Base-by-base conservation (phyloP, 2,329 filamentous ascomycete species). In the Stemphylium vesicarium region DNA sequence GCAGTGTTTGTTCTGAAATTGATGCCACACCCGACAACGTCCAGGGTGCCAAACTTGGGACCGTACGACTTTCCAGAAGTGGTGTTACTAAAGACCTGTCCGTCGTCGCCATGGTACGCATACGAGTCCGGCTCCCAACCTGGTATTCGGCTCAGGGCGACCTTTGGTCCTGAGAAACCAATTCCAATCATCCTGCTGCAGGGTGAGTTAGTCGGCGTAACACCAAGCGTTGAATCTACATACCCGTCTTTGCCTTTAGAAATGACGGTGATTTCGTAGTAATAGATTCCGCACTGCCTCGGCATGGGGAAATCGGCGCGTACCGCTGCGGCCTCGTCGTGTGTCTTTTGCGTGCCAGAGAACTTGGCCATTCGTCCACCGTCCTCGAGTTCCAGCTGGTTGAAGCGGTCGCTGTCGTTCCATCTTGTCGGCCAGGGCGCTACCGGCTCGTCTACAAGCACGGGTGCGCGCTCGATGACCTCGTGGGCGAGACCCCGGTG, bases 251-350 rank as follows among this genome's bases (percentile, higher is more conserved):
- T 87, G 46, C 84, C 85, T 67, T 87, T 86, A 7, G 85, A 84
- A 45, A 88, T 73, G 42, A 91, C 84, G 8, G 84, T 85, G 31
- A 87, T 81, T 68, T 99, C 95, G 70, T 87, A 99, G 74, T 99
- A 99, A 75, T 96, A 99, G 56, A 99, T 88, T 2, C 95, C 95
- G 63, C 91, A 95, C 69, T 96, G 89, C 32, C 87, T 83, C 4
- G 95, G 92, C 86, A 98, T 97, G 43, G 88, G 85, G 72, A 92
- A 82, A 74, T 99, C 90, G 24, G 93, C 86, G 51, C 95, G 87
- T 53, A 96, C 87, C 11, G 91, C 86, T 32, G 87, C 92, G 15
- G 92, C 91, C 73, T 98, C 95, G 69, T 89, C 86, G 54, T 82
- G 78, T 39, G 83, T 82, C 71, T 86, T 85, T 36, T 79, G 78